Conservation (phyloP, 225 moss, liverwort and hornwort genomes). For the Anthoceros angustus region DNA sequence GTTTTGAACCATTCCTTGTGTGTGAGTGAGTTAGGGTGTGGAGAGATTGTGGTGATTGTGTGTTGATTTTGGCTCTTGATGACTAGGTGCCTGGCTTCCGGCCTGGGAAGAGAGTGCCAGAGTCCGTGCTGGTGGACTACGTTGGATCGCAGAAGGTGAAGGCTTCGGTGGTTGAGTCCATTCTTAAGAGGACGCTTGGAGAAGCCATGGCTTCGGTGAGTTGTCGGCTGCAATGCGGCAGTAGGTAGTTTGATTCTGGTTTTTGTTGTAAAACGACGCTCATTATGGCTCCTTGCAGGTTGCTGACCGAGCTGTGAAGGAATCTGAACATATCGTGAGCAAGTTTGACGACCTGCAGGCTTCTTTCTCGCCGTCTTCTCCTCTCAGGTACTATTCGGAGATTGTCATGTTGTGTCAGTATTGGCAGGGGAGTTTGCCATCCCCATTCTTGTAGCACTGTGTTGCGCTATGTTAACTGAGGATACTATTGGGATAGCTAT, state of each 20-base stretch:
- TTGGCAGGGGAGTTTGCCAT: not conserved
- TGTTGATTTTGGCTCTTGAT: not conserved
- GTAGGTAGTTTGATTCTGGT: no score
- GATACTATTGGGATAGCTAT: conserved; percentile 34
- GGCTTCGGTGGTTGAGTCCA: conserved; percentile 74
- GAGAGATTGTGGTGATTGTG: not conserved
- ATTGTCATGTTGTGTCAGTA: not conserved
- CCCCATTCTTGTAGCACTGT: not conserved
- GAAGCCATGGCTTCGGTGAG: conserved; percentile 92
- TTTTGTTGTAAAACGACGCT: no score
- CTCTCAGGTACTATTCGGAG: conserved; percentile 38
- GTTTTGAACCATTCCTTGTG: conserved; percentile 4
- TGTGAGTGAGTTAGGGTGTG: no score
- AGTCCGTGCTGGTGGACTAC: conserved; percentile 71
- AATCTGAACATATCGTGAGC: conserved; percentile 84
- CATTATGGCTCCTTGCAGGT: conserved; percentile 27
- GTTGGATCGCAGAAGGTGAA: conserved; percentile 60
- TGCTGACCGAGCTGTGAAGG: conserved; percentile 87
- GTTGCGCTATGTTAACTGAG: conserved; percentile 5
- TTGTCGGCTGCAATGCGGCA: not conserved
- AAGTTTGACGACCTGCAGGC: conserved; percentile 77
- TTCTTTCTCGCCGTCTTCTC: conserved; percentile 37
- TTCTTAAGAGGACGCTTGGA: conserved; percentile 82
- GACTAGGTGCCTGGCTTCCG: conserved; percentile 68
- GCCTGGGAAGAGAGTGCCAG: conserved; percentile 68